Evolutionary conservation across 2,329 filamentous ascomycete species (phyloP).

Genomic region (Calonectria henricotiae): DNA sequence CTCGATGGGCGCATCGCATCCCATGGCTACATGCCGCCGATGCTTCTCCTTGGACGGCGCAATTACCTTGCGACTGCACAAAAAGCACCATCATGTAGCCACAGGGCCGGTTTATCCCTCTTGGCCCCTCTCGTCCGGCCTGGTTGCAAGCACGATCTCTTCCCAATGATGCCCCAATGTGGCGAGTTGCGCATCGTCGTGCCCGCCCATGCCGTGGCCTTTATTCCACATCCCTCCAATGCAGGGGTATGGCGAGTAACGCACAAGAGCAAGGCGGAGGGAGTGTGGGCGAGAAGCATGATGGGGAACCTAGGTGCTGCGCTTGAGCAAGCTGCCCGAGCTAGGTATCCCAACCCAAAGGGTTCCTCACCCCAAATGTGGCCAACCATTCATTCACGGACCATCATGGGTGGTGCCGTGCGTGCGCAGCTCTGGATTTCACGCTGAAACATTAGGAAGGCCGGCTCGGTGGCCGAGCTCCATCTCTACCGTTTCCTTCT

Average conservation of each 20-base stretch:
- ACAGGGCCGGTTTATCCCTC: slow-evolving; percentile 8
- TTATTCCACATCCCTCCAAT: slow-evolving; percentile 39
- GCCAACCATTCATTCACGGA: slow-evolving; percentile 26
- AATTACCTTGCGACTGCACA: slow-evolving; percentile 41
- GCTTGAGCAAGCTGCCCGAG: slow-evolving; percentile 28
- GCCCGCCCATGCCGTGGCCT: slow-evolving; percentile 43
- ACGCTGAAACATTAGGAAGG: slow-evolving; percentile 53
- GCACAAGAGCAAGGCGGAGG: slow-evolving; percentile 26
- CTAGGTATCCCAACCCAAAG: slow-evolving; percentile 30
- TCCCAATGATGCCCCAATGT: slow-evolving; percentile 22
- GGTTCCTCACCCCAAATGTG: slow-evolving; percentile 40
- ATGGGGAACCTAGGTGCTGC: slow-evolving; percentile 17
- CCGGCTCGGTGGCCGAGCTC: slow-evolving; percentile 48
- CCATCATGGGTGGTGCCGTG: slow-evolving; percentile 39
- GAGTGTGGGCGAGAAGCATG: slow-evolving; percentile 22
- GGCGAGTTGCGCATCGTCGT: slow-evolving; percentile 41
- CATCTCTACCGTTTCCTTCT: slow-evolving; percentile 43
- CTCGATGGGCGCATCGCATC: slow-evolving; percentile 52
- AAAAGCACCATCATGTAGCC: slow-evolving; percentile 27
- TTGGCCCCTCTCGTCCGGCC: slow-evolving; percentile 12
- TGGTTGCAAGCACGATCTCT: slow-evolving; percentile 29
- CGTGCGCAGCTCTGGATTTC: slow-evolving; percentile 44
- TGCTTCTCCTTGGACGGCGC: slow-evolving; percentile 40
- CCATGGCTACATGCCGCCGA: slow-evolving; percentile 47
- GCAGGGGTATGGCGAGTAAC: slow-evolving; percentile 43